Percentiles rank a stretch among this genome's conserved stretches.
Evolutionary conservation across 1,284 basidiomycete genomes (phyloP).

Genomic region (Kalmanozyma brasiliensis): DNA sequence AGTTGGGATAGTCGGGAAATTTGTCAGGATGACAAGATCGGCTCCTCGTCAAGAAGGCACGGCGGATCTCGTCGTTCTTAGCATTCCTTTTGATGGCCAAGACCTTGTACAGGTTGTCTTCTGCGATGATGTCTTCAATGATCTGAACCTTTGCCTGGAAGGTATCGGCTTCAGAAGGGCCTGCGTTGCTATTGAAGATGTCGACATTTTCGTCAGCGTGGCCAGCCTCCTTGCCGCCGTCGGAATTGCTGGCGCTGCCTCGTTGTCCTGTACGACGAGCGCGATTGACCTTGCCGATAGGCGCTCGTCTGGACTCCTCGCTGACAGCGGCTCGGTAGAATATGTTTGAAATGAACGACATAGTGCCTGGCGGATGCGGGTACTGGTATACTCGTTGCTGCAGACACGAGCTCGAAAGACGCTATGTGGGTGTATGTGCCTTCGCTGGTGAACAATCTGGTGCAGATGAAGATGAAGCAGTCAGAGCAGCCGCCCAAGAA

Average conservation of each 20-base stretch:
- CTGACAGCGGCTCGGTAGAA: conserved; percentile 46
- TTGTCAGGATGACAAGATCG: conserved; percentile 86
- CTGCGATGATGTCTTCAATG: conserved; percentile 51
- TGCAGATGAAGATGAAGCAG: too few species aligned
- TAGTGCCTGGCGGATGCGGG: conserved; percentile 4
- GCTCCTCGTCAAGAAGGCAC: conserved; percentile 81
- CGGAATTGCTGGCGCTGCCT: background rate
- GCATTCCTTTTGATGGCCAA: conserved; percentile 74
- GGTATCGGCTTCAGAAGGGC: conserved; percentile 7
- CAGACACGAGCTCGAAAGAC: too few species aligned
- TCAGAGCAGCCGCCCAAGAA: too few species aligned
- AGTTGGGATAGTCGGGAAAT: conserved; percentile 78
- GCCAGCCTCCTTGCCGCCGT: conserved; percentile 1
- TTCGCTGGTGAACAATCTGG: too few species aligned
- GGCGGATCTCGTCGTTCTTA: conserved; percentile 76
- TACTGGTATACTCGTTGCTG: too few species aligned
- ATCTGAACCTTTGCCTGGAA: conserved; percentile 44
- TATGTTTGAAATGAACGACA: conserved; percentile 46
- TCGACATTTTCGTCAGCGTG: conserved; percentile 3
- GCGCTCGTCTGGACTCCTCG: conserved; percentile 40
- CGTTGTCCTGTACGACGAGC: conserved; percentile 12
- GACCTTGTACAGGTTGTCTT: conserved; percentile 76
- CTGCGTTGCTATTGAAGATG: background rate
- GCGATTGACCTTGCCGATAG: conserved; percentile 38
- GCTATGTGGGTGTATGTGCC: too few species aligned